Evolutionary conservation across 1,284 basidiomycete species (phyloP).

Genomic region (Fomes fomentarius): DNA sequence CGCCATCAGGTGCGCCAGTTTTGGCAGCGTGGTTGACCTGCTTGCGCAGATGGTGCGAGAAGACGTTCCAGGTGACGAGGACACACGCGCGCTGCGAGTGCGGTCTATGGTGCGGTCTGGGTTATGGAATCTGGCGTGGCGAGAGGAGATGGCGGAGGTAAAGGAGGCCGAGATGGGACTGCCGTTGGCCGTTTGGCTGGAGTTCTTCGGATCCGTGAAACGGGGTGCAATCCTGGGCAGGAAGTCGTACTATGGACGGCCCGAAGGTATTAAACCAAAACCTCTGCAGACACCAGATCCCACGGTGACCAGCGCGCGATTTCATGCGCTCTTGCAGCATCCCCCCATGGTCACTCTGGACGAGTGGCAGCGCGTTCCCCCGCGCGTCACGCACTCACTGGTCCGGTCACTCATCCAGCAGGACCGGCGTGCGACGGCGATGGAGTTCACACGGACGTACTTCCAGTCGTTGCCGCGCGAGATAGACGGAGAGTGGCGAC

Average conservation of each 20-base stretch:
- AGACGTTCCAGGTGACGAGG: slow-evolving; percentile 30
- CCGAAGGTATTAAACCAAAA: neutral
- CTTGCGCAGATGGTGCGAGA: slow-evolving; percentile 34
- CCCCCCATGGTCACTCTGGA: slow-evolving; percentile 18
- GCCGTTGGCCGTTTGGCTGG: slow-evolving; percentile 34
- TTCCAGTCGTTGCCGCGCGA: slow-evolving; percentile 27
- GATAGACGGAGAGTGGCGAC: slow-evolving; percentile 19
- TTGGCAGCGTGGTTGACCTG: slow-evolving; percentile 31
- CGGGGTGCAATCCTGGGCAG: slow-evolving; percentile 17
- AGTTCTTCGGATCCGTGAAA: slow-evolving; percentile 31
- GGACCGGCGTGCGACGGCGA: slow-evolving; percentile 29
- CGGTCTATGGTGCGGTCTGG: slow-evolving; percentile 39
- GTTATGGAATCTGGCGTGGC: slow-evolving; percentile 37
- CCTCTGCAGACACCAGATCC: slow-evolving; percentile 8
- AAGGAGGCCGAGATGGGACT: slow-evolving; percentile 15
- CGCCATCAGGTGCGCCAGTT: slow-evolving; percentile 36
- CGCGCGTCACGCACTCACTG: slow-evolving; percentile 21
- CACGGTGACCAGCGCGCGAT: slow-evolving; percentile 12
- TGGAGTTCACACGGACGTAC: slow-evolving; percentile 29
- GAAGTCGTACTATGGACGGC: neutral
- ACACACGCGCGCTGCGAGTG: slow-evolving; percentile 37
- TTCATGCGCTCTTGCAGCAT: slow-evolving; percentile 22
- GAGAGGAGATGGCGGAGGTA: slow-evolving; percentile 20
- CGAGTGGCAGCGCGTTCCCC: slow-evolving; percentile 19
- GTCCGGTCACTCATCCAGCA: slow-evolving; percentile 25